These are phyloP conservation scores for Pythium graminicola DNA, from an alignment of 352 stramenopile species.

Conservation along the genomic window DNA sequence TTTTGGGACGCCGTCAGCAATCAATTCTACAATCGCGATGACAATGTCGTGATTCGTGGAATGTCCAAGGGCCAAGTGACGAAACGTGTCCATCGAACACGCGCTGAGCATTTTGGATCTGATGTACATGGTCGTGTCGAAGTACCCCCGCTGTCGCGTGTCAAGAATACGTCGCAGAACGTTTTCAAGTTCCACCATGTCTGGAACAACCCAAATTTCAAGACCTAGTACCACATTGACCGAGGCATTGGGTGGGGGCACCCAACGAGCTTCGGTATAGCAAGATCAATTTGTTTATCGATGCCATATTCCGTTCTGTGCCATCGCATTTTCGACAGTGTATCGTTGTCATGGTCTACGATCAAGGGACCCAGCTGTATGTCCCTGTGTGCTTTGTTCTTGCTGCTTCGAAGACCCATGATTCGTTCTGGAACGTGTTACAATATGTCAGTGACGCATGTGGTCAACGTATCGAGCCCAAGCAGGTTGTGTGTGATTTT, in stretches of 20 bases:
- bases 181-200: not conserved
- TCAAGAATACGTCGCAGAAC: not conserved
- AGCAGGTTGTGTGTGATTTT: constrained; percentile 17
- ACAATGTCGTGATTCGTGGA: not conserved
- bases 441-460: constrained; percentile 3
- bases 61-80: not conserved
- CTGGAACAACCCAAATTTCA: not conserved
- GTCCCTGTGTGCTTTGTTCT: constrained; percentile 21
- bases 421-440: constrained; percentile 24
- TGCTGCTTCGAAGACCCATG: constrained; percentile 10
- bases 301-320: constrained; percentile 21
- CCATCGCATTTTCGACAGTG: constrained; percentile 17
- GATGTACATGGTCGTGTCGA: not conserved
- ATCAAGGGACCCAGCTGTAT: constrained; percentile 6
- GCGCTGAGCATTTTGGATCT: not conserved
- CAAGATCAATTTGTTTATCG: constrained; percentile 18
- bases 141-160: not conserved
- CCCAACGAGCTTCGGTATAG: constrained; percentile 18
- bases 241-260: constrained; percentile 2
- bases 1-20: not conserved
- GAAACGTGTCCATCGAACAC: not conserved
- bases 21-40: not conserved
- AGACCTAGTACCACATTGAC: not conserved
- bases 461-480: constrained; percentile 1
- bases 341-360: constrained; percentile 22